Evolutionary conservation across 148 eudicot genomes (phyloP), one percentile per base, ranked within the genome.

Genomic region (Polygonum aviculare): DNA sequence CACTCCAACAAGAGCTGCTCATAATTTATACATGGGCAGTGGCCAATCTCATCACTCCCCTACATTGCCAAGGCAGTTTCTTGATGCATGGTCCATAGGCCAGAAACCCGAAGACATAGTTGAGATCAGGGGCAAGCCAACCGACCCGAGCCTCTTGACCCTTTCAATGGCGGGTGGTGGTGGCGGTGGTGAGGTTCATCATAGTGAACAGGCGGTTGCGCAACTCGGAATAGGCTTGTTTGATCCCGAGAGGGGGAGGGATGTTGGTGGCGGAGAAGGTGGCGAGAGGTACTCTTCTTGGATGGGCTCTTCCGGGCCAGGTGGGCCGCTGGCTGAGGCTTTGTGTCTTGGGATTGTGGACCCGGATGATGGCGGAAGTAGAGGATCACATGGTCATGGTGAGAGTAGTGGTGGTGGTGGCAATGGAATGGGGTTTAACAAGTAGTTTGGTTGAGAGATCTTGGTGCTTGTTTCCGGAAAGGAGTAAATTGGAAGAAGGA

Each of bases 321-420:
- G 97, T 36, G 97, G 97, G 22, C 97, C 97, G 5, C 75, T 92
- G 26, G 97, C 94, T 0, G 97, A 92, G 75, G 94, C 93, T 18
- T 75, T 92, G 86, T 88, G 94, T 74, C 94, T 90, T 0, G 94
- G 97, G 45, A 86, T 86, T 59, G 72, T 67, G 72, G 45, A 45
- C 22, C 40, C 12, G 41, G 45, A 36, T 38, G 72, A 18, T 1
- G 72, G 35, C 7, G 44, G 69, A 31, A 63, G n/a, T 63, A 33
- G 69, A 22, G 63, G 69, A 26, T 26, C 69, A 60, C 69, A 19
- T 21, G 67, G 33, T 22, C 67, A 22, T 26, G 67, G 67, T 60
- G 36, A 60, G 14, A 5, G 26, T 22, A 12, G 38, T 12, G 19
- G 72, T 14, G 39, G 71, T 36, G 72, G 70, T 63, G 19, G 72